Percentiles rank a stretch among this genome's conserved stretches.
Evolutionary conservation across 2,329 filamentous ascomycete genomes (phyloP).

Genomic region (Penicillium sp.): DNA sequence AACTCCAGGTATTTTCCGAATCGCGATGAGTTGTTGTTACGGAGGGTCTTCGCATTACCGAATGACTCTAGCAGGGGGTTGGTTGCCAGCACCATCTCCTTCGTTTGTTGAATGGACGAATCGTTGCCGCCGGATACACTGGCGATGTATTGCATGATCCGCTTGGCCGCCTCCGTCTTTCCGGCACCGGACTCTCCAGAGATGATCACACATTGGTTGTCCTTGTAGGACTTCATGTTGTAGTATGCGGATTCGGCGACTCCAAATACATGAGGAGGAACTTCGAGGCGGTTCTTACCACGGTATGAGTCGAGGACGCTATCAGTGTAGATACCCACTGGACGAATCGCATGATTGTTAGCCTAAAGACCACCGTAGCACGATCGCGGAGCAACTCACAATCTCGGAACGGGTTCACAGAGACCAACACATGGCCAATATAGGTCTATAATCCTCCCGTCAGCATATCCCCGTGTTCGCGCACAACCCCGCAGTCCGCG

Average conservation of each 20-base stretch:
- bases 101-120: constrained; percentile 91
- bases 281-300: constrained; percentile 94
- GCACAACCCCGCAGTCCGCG: constrained; percentile 17
- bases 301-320: constrained; percentile 89
- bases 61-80: constrained; percentile 97
- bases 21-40: constrained; percentile 98
- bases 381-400: constrained; percentile 49
- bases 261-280: constrained; percentile 92
- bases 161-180: constrained; percentile 97
- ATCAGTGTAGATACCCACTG: constrained; percentile 95
- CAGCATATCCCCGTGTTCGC: constrained; percentile 15
- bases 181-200: constrained; percentile 97
- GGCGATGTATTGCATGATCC: constrained; percentile 99
- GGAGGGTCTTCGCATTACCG: constrained; percentile 94
- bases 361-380: constrained; percentile 14
- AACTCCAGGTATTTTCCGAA: constrained; percentile 99
- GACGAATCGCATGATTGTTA: constrained; percentile 34
- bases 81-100: constrained; percentile 98
- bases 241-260: constrained; percentile 97
- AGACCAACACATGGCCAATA: constrained; percentile 98
- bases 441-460: constrained; percentile 65
- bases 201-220: constrained; percentile 99
- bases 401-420: constrained; percentile 96
- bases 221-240: constrained; percentile 99
- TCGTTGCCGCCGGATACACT: constrained; percentile 86